Evolutionary conservation across 768 basidiomycete genomes (phyloP).

Genomic region (Cytidiella melzeri): DNA sequence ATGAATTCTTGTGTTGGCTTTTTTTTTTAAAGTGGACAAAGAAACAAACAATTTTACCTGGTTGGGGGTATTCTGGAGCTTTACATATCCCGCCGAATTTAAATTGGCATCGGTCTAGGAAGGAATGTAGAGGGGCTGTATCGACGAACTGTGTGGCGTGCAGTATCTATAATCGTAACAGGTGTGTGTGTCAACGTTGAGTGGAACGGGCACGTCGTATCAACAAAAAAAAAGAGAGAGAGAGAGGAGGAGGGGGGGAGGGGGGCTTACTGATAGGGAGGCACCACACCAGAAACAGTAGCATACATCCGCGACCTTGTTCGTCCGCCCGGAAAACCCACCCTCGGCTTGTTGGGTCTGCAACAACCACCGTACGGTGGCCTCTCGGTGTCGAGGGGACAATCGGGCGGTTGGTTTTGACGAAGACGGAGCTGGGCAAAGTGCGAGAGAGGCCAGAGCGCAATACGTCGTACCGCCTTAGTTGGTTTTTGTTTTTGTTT

Average conservation of each 20-base stretch:
- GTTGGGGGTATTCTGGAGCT: slow-evolving; percentile 41
- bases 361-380: slow-evolving; percentile 72
- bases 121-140: slow-evolving; percentile 45
- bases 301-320: slow-evolving; percentile 86
- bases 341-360: slow-evolving; percentile 67
- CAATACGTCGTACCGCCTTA: slow-evolving; percentile 93
- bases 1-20: too few relatives aligned
- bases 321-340: slow-evolving; percentile 85
- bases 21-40: neutral
- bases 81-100: slow-evolving; percentile 88
- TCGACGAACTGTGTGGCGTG: slow-evolving; percentile 55
- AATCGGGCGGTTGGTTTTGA: slow-evolving; percentile 13
- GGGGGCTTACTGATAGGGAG: slow-evolving; percentile 54
- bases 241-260: neutral
- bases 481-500: too few relatives aligned
- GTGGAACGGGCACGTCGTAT: neutral
- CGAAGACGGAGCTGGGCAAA: slow-evolving; percentile 33
- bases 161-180: slow-evolving; percentile 52
- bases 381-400: slow-evolving; percentile 35
- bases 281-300: slow-evolving; percentile 97
- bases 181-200: too few relatives aligned
- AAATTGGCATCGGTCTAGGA: slow-evolving; percentile 76
- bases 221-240: slow-evolving; percentile 3
- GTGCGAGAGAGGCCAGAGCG: slow-evolving; percentile 68
- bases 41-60: neutral